A percentile compares a stretch with the other conserved stretches of the same genome.
Conservation (phyloP, 805 yeast species). For the Yarrowia sp. region DNA sequence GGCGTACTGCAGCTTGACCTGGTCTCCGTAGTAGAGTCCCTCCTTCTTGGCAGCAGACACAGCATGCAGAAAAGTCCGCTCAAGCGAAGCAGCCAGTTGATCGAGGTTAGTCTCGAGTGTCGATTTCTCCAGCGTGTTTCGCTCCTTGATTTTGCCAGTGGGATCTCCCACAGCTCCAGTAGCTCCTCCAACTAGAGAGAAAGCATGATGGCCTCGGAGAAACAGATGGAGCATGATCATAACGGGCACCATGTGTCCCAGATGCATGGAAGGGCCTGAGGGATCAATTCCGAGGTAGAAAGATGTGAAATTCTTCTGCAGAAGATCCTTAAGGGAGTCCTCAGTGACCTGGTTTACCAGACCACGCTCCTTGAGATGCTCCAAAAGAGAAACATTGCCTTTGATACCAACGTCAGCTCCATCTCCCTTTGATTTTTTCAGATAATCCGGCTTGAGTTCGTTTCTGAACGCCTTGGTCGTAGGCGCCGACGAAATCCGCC, state of each 20-base stretch:
- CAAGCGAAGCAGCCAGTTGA: constrained; percentile 54
- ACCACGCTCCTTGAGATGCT: constrained; percentile 3
- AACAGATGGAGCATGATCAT: constrained; percentile 81
- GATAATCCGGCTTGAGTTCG: background rate
- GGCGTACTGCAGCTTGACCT: constrained; percentile 34
- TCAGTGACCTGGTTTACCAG: constrained; percentile 20
- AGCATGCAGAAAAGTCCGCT: constrained; percentile 35
- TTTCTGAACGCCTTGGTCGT: background rate
- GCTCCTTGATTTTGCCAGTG: constrained; percentile 80
- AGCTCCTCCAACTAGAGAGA: constrained; percentile 72
- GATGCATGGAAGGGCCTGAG: constrained; percentile 81
- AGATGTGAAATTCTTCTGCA: constrained; percentile 33
- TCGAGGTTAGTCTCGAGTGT: constrained; percentile 56
- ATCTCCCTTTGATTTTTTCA: background rate
- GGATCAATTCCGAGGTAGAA: constrained; percentile 97
- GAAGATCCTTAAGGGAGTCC: background rate
- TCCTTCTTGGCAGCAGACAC: constrained; percentile 14
- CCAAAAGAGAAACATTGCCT: background rate
- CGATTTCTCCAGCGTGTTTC: constrained; percentile 55
- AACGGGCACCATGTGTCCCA: constrained; percentile 87
- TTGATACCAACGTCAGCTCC: background rate
- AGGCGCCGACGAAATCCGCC: background rate
- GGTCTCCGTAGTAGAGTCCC: constrained; percentile 60
- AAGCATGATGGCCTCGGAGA: constrained; percentile 79
- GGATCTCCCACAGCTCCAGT: constrained; percentile 98